Evolutionary conservation across 78 protist species (phyloP), one percentile per base, ranked within the genome.

Genomic region (Goniomonas avonlea): DNA sequence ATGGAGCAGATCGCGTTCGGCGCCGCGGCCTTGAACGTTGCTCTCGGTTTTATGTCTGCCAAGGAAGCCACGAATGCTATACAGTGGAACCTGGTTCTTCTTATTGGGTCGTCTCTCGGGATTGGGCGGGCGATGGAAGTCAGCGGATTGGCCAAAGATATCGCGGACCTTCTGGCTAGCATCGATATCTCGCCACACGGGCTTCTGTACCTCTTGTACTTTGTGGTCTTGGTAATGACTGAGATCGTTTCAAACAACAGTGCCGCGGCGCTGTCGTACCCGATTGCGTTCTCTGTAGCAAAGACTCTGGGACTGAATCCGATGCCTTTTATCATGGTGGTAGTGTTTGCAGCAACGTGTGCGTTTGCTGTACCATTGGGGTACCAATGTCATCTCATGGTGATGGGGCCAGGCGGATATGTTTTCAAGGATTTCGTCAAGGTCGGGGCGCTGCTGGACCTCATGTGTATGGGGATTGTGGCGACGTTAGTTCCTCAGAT

Each of bases 331-430:
- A 3, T 77, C 25, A 40, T 29, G 21, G 25, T 32, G 43, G 40
- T 73, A 32, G 58, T 80, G 77, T 9, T 61, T 3, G 80, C 66
- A 2, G 81, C 77, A 4, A 59, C 81, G 11, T 5, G 75, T 32
- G 2, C 40, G 34, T 82, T 82, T 45, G 35, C 35, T 41, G 60
- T 65, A 2, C 86, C 86, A 9, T 50, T 74, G 29, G 86, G 86
- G 20, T 82, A 82, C 45, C 86, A 82, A 56, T 11, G 4, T 9
- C 37, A 23, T 2, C 50, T 74, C 34, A 82, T 82, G 86, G 86
- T 82, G 29, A 7, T 17, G 61, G 86, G 69, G 2, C 81, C 81
- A 3, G 86, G 86, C 5, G 77, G 81, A 5, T 82, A 74, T 35
- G 31, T 31, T 29, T 59, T 70, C 71, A 3, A 11, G 21, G 85